Percentiles rank a stretch among this genome's conserved stretches.
phyloP scores from a whole-genome alignment of 148 eudicot species.

The Cornus controversa region DNA sequence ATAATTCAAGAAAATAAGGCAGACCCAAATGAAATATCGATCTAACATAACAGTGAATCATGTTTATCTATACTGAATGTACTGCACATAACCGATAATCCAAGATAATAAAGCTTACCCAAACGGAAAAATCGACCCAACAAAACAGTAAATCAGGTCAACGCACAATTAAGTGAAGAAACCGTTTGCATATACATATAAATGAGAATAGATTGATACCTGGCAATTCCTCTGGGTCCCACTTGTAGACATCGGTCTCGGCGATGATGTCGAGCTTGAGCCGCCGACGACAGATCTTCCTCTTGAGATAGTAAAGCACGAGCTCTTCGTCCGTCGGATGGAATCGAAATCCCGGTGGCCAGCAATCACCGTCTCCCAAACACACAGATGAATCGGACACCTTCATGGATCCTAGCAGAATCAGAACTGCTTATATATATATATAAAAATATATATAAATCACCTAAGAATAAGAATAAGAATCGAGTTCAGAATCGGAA shows the following conservation, averaged over 20 bases:
- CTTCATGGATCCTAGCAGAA: background rate
- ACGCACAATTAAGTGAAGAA: background rate
- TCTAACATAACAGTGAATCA: background rate
- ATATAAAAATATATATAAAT: background rate
- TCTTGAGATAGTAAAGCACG: slow-evolving; percentile 70
- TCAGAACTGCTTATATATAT: background rate
- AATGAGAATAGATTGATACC: slow-evolving; percentile 33
- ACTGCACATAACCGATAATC: too few species aligned
- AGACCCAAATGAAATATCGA: background rate
- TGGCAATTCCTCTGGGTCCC: slow-evolving; percentile 86
- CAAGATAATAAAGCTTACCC: background rate
- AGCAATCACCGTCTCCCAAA: slow-evolving; percentile 21
- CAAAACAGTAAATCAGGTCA: background rate
- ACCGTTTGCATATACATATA: background rate
- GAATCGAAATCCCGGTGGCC: slow-evolving; percentile 89
- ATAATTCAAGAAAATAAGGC: background rate
- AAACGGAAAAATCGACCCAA: background rate
- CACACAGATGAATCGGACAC: slow-evolving; percentile 10
- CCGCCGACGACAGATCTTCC: slow-evolving; percentile 58
- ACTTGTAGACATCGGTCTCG: slow-evolving; percentile 84
- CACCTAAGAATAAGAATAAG: background rate
- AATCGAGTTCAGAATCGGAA: background rate
- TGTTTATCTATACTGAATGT: background rate
- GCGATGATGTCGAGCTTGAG: slow-evolving; percentile 57
- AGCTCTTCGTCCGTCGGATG: slow-evolving; percentile 91